phyloP scores from a whole-genome alignment of 2,329 filamentous ascomycete genomes.

The Colletotrichum sp. region DNA sequence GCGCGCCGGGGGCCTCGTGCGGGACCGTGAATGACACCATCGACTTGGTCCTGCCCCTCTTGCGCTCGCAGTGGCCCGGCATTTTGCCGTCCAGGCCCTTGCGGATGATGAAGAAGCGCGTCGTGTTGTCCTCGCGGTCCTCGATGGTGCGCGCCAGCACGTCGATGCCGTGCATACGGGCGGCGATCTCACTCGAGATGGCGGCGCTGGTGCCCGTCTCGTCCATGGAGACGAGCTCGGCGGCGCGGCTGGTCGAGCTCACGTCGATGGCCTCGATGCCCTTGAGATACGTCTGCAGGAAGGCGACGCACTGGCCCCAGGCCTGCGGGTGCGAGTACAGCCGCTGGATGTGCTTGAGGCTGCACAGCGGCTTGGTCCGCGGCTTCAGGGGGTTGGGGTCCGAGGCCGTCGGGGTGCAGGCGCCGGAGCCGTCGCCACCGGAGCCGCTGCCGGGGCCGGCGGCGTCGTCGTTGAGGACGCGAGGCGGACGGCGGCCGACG shows the following conservation, averaged over 20 bases:
- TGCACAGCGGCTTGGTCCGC: slow-evolving; percentile 50
- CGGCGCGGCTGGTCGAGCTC: slow-evolving; percentile 84
- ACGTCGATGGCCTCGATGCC: slow-evolving; percentile 82
- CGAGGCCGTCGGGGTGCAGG: slow-evolving; percentile 54
- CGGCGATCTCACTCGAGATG: slow-evolving; percentile 78
- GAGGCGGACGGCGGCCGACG: slow-evolving; percentile 55
- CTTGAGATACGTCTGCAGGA: slow-evolving; percentile 73
- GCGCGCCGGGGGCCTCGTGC: slow-evolving; percentile 78
- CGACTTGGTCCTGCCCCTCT: slow-evolving; percentile 60
- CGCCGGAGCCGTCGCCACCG: slow-evolving; percentile 40
- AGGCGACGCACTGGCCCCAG: slow-evolving; percentile 86
- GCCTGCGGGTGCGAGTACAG: slow-evolving; percentile 95
- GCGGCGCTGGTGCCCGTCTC: slow-evolving; percentile 70
- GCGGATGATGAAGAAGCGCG: slow-evolving; percentile 75
- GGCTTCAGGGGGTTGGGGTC: slow-evolving; percentile 50
- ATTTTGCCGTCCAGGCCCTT: slow-evolving; percentile 30
- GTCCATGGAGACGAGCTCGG: slow-evolving; percentile 73
- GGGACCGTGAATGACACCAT: slow-evolving; percentile 85
- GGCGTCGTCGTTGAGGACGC: slow-evolving; percentile 28
- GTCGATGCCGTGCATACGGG: slow-evolving; percentile 68
- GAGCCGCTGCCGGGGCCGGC: slow-evolving; percentile 24
- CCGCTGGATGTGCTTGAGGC: slow-evolving; percentile 69
- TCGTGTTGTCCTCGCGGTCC: slow-evolving; percentile 78
- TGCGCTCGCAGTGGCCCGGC: slow-evolving; percentile 10
- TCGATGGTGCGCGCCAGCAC: slow-evolving; percentile 74